Percentiles rank a stretch among this genome's conserved stretches.
phyloP scores from a whole-genome alignment of 2,329 filamentous ascomycete species.

The Penicillium sp. region DNA sequence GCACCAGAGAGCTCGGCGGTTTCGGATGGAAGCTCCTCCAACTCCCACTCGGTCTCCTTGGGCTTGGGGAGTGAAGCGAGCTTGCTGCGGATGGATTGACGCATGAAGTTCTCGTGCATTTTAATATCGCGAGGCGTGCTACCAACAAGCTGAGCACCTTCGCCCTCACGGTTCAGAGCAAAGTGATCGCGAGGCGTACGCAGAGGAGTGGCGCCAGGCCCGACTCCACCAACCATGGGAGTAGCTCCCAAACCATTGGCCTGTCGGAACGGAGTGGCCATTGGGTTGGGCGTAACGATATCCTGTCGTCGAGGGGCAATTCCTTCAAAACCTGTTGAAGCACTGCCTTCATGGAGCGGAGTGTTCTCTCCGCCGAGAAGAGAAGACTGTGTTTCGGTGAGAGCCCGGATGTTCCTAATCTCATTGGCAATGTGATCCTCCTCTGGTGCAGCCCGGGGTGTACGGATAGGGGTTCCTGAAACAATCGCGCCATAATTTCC shows the following conservation, averaged over 20 bases:
- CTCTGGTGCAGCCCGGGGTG: conserved; percentile 84
- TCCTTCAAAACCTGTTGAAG: conserved; percentile 85
- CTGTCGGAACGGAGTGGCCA: conserved; percentile 83
- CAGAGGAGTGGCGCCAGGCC: conserved; percentile 78
- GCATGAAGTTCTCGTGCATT: conserved; percentile 67
- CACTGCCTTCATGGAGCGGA: conserved; percentile 75
- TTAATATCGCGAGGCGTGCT: conserved; percentile 77
- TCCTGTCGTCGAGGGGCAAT: conserved; percentile 77
- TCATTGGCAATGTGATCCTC: conserved; percentile 97
- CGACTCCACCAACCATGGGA: conserved; percentile 58
- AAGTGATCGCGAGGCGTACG: conserved; percentile 88
- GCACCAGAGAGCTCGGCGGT: conserved; percentile 59
- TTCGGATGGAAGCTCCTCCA: conserved; percentile 82
- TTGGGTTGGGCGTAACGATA: conserved; percentile 89
- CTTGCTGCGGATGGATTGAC: conserved; percentile 62
- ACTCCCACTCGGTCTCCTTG: conserved; percentile 91
- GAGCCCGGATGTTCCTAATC: conserved; percentile 85
- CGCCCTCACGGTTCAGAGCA: conserved; percentile 73
- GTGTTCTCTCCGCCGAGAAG: conserved; percentile 93
- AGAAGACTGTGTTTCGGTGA: conserved; percentile 92
- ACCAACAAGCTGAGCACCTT: conserved; percentile 65
- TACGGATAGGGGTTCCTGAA: conserved; percentile 82
- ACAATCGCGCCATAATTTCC: conserved; percentile 84
- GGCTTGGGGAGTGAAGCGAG: conserved; percentile 86
- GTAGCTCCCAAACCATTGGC: conserved; percentile 69